phyloP scores from a whole-genome alignment of 2,329 filamentous ascomycete species.

The Stenocarpella maydis region DNA sequence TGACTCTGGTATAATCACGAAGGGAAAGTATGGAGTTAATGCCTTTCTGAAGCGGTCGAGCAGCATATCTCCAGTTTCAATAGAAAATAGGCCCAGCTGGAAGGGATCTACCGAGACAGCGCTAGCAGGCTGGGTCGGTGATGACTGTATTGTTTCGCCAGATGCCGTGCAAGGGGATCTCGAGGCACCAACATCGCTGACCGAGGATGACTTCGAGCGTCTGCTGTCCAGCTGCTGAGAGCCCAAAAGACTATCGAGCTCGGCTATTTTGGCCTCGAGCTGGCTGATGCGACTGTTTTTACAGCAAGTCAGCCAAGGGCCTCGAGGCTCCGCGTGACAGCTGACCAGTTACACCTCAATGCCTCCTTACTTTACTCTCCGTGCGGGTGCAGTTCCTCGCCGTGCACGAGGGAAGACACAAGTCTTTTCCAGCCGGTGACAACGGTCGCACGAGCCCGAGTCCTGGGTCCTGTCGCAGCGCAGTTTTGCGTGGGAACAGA shows the following conservation, averaged over 20 bases:
- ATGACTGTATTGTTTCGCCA: not conserved
- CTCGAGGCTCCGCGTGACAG: too few species aligned
- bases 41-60: not conserved
- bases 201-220: not conserved
- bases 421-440: slow-evolving; percentile 44
- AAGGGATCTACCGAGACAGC: not conserved
- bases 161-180: not conserved
- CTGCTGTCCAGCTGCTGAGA: not conserved
- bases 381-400: not conserved
- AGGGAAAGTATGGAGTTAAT: not conserved
- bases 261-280: slow-evolving; percentile 8
- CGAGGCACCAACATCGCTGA: not conserved
- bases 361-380: not conserved
- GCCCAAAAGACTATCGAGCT: not conserved
- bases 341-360: too few species aligned
- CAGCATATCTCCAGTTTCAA: not conserved
- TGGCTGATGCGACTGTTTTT: slow-evolving; percentile 1
- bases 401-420: slow-evolving; percentile 45
- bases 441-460: slow-evolving; percentile 45
- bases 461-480: slow-evolving; percentile 46
- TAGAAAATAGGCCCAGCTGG: not conserved
- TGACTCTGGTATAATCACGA: not conserved
- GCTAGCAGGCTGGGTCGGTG: not conserved
- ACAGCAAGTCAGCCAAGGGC: not conserved
- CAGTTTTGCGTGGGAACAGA: slow-evolving; percentile 48